Evolutionary conservation across 2,329 filamentous ascomycete genomes (phyloP).

Genomic region (Boeremia lycopersici): DNA sequence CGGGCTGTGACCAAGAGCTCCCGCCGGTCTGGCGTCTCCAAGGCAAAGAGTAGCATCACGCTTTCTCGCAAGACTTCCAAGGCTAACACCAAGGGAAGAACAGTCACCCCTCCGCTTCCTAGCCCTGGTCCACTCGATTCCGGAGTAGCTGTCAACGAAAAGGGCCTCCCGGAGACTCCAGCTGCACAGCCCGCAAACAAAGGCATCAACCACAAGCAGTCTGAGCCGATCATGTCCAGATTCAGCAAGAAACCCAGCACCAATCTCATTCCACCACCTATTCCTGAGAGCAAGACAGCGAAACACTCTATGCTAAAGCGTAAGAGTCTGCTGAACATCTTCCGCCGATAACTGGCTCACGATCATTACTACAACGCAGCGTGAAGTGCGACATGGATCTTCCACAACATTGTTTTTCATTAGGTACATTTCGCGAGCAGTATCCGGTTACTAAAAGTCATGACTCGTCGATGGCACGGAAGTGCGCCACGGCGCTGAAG

Average conservation of each 20-base stretch:
- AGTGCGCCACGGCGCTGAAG: constrained; percentile 5
- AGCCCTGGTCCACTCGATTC: constrained; percentile 46
- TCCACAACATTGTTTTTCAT: not conserved
- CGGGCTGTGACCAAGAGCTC: constrained; percentile 48
- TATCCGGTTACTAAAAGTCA: constrained; percentile 4
- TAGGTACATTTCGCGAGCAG: not conserved
- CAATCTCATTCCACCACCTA: constrained; percentile 35
- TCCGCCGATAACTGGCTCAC: constrained; percentile 37
- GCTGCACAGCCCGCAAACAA: constrained; percentile 25
- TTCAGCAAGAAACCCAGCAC: constrained; percentile 26
- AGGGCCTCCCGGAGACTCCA: constrained; percentile 23
- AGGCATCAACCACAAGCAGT: constrained; percentile 31
- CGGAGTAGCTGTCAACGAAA: constrained; percentile 41
- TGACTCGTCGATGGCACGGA: constrained; percentile 7
- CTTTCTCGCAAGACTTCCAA: constrained; percentile 43
- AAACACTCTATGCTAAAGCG: constrained; percentile 52
- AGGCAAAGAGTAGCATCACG: constrained; percentile 47
- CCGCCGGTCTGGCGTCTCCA: constrained; percentile 39
- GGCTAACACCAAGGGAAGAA: constrained; percentile 32
- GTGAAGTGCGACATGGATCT: not conserved
- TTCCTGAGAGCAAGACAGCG: constrained; percentile 36
- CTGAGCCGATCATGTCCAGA: constrained; percentile 30
- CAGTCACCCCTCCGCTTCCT: constrained; percentile 41
- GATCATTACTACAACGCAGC: not conserved
- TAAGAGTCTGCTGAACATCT: constrained; percentile 55